Evolutionary conservation across 2,329 filamentous ascomycete genomes (phyloP).

Genomic region (Sphaerulina vaccinii): DNA sequence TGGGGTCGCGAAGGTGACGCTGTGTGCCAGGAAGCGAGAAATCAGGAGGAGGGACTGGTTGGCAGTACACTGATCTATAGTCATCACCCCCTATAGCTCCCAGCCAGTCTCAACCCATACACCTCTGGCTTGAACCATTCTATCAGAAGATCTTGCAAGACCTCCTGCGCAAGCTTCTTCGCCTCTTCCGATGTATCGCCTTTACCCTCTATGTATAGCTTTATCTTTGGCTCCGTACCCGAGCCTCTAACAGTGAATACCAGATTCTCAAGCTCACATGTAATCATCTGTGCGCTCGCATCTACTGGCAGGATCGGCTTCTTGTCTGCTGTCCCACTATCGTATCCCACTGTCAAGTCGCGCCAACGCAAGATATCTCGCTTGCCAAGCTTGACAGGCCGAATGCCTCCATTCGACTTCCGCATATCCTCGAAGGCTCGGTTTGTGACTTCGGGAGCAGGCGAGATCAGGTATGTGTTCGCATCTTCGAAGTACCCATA

Average conservation of each 20-base stretch:
- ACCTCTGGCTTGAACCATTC: slow-evolving; percentile 49
- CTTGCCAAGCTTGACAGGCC: slow-evolving; percentile 44
- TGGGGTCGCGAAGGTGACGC: too few species aligned
- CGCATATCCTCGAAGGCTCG: slow-evolving; percentile 57
- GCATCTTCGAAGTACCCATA: slow-evolving; percentile 63
- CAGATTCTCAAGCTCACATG: slow-evolving; percentile 56
- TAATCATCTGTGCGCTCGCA: slow-evolving; percentile 62
- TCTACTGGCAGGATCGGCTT: slow-evolving; percentile 58
- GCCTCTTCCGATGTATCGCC: slow-evolving; percentile 44
- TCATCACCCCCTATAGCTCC: too few species aligned
- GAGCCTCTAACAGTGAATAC: slow-evolving; percentile 61
- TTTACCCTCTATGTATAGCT: slow-evolving; percentile 55
- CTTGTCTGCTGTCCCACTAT: slow-evolving; percentile 54
- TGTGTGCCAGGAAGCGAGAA: too few species aligned
- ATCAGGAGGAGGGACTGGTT: too few species aligned
- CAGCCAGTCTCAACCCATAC: slow-evolving; percentile 34
- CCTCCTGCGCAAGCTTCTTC: slow-evolving; percentile 45
- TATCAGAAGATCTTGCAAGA: slow-evolving; percentile 46
- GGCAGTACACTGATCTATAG: too few species aligned
- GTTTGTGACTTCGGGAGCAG: slow-evolving; percentile 52
- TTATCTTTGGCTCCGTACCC: slow-evolving; percentile 67
- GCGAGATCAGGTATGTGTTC: slow-evolving; percentile 64
- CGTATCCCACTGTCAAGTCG: slow-evolving; percentile 61
- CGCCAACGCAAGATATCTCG: slow-evolving; percentile 59
- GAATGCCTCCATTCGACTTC: slow-evolving; percentile 32